Conservation (phyloP, 768 basidiomycete genomes). For the Amyloporia xantha region DNA sequence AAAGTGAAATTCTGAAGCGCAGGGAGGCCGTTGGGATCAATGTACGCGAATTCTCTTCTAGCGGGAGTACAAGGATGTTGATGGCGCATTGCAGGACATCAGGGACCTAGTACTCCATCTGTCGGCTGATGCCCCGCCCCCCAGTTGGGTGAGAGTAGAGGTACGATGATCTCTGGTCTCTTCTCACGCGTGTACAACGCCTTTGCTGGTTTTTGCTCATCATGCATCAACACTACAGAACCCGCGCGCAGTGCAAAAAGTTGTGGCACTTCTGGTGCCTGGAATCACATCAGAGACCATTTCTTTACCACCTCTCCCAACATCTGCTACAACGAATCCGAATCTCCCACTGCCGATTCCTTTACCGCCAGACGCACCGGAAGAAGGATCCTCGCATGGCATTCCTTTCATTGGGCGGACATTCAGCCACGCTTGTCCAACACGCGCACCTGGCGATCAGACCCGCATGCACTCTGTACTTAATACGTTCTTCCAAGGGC, state of each 20-base stretch:
- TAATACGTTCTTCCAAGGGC: constrained; percentile 74
- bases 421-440: constrained; percentile 92
- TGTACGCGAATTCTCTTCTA: too few relatives aligned
- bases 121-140: constrained; percentile 74
- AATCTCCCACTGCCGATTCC: constrained; percentile 46
- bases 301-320: constrained; percentile 62
- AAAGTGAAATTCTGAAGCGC: constrained; percentile 65
- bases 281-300: constrained; percentile 76
- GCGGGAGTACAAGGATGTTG: background rate
- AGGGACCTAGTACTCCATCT: constrained; percentile 83
- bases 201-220: background rate
- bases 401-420: constrained; percentile 67
- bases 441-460: constrained; percentile 85
- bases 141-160: constrained; percentile 82
- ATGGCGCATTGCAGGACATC: constrained; percentile 53
- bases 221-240: constrained; percentile 44
- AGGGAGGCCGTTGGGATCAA: constrained; percentile 75
- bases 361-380: constrained; percentile 30
- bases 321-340: constrained; percentile 54
- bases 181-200: background rate
- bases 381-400: constrained; percentile 19
- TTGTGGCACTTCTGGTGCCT: constrained; percentile 78
- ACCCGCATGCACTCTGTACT: constrained; percentile 82
- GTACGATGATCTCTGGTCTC: constrained; percentile 31
- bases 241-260: constrained; percentile 62